Evolutionary conservation across 768 basidiomycete genomes (phyloP).

Genomic region (Podaxis rugospora): DNA sequence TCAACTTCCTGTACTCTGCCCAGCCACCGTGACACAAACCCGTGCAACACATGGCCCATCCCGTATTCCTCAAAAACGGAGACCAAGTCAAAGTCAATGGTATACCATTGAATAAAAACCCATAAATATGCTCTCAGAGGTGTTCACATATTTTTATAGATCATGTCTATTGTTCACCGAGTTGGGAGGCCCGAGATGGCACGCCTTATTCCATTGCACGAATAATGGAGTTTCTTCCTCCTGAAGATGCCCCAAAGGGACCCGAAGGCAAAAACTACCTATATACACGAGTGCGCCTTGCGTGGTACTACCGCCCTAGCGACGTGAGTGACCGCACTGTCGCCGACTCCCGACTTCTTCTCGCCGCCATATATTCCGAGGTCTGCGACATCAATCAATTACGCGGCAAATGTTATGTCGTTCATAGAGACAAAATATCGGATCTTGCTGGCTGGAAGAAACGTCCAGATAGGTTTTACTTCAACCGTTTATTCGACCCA

Average conservation of each 20-base stretch:
- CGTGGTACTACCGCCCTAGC: slow-evolving; percentile 95
- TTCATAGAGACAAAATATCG: slow-evolving; percentile 92
- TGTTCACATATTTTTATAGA: slow-evolving; percentile 54
- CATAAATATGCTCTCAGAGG: slow-evolving; percentile 10
- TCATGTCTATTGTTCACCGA: slow-evolving; percentile 95
- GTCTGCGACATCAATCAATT: slow-evolving; percentile 93
- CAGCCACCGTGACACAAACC: slow-evolving; percentile 16
- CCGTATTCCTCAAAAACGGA: slow-evolving; percentile 73
- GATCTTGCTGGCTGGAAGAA: slow-evolving; percentile 94
- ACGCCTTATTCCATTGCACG: slow-evolving; percentile 94
- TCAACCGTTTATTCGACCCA: slow-evolving; percentile 91
- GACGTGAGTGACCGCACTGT: slow-evolving; percentile 93
- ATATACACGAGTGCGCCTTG: slow-evolving; percentile 82
- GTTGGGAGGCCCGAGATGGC: slow-evolving; percentile 88
- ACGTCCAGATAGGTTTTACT: slow-evolving; percentile 93
- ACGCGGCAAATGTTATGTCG: slow-evolving; percentile 88
- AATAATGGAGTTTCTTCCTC: slow-evolving; percentile 94
- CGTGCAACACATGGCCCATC: slow-evolving; percentile 34
- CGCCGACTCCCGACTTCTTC: slow-evolving; percentile 85
- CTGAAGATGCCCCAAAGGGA: slow-evolving; percentile 66
- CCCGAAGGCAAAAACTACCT: slow-evolving; percentile 62
- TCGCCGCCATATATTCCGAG: slow-evolving; percentile 96
- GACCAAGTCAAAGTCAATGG: slow-evolving; percentile 85
- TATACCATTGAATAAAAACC: slow-evolving; percentile 34
- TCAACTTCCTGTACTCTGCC: slow-evolving; percentile 21